phyloP scores from a whole-genome alignment of 2,329 filamentous ascomycete genomes.

The Xylariaceae sp. region DNA sequence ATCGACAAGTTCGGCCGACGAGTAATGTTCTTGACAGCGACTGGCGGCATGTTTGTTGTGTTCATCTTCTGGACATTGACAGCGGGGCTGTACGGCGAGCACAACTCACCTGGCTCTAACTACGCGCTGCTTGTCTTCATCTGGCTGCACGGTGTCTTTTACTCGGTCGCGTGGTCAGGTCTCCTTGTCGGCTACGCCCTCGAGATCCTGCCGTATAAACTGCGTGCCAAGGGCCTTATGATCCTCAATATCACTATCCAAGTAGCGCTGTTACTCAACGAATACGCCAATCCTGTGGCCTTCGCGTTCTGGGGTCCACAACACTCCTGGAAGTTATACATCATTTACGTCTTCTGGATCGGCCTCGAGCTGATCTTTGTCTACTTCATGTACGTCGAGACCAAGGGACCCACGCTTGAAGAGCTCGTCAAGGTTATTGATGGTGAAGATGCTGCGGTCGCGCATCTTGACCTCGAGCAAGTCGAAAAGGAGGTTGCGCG shows the following conservation, averaged over 20 bases:
- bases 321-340: slow-evolving; percentile 60
- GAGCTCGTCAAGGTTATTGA: slow-evolving; percentile 72
- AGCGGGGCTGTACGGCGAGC: slow-evolving; percentile 52
- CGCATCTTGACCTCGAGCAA: slow-evolving; percentile 51
- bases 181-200: slow-evolving; percentile 61
- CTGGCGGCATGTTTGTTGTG: slow-evolving; percentile 52
- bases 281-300: slow-evolving; percentile 60
- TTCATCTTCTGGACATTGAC: slow-evolving; percentile 58
- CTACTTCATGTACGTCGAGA: slow-evolving; percentile 65
- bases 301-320: slow-evolving; percentile 52
- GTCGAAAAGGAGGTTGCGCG: slow-evolving; percentile 50
- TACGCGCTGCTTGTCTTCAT: slow-evolving; percentile 55
- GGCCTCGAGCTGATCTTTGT: slow-evolving; percentile 60
- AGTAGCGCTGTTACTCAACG: slow-evolving; percentile 59
- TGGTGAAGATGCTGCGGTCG: slow-evolving; percentile 59
- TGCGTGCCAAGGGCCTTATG: slow-evolving; percentile 59
- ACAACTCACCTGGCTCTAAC: slow-evolving; percentile 43
- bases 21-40: slow-evolving; percentile 58
- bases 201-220: slow-evolving; percentile 57
- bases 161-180: slow-evolving; percentile 63
- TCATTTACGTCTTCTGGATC: slow-evolving; percentile 64
- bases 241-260: slow-evolving; percentile 63
- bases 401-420: slow-evolving; percentile 68
- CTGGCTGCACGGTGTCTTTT: slow-evolving; percentile 57
- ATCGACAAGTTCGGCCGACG: slow-evolving; percentile 62